phyloP scores from a whole-genome alignment of 2,329 filamentous ascomycete species.

The Aspergillus sp. region DNA sequence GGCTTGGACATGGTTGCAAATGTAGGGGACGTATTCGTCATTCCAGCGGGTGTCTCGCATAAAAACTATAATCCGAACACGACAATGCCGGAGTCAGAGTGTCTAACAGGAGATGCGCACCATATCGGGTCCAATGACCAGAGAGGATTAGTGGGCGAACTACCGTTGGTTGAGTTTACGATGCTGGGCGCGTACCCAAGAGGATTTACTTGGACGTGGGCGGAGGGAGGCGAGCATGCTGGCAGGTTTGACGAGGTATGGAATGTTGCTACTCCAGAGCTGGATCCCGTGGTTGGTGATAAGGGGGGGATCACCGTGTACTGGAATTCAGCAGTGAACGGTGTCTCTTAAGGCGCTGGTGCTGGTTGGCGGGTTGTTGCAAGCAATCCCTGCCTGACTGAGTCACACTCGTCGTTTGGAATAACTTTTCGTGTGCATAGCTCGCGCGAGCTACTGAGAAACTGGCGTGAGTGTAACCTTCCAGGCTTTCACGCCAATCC shows the following conservation, averaged over 20 bases:
- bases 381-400: no score
- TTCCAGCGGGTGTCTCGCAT: constrained; percentile 58
- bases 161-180: constrained; percentile 48
- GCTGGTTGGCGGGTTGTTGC: no score
- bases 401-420: no score
- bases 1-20: constrained; percentile 51
- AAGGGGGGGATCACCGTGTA: not conserved
- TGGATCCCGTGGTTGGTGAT: constrained; percentile 51
- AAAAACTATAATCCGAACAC: constrained; percentile 49
- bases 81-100: constrained; percentile 31
- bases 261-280: constrained; percentile 45
- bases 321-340: no score
- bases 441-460: no score
- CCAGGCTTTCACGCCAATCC: no score
- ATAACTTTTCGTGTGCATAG: no score
- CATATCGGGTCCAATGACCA: constrained; percentile 34
- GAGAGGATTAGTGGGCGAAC: constrained; percentile 33
- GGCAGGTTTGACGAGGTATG: constrained; percentile 44
- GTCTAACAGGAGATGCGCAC: constrained; percentile 43
- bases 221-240: constrained; percentile 41
- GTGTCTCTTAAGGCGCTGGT: no score
- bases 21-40: constrained; percentile 58
- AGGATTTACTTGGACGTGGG: constrained; percentile 53
- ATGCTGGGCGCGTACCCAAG: constrained; percentile 61
- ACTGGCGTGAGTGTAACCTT: no score